These are phyloP conservation scores for Tolypocladium tundrense DNA, from an alignment of 2,329 filamentous ascomycete genomes.

Conservation along the genomic window DNA sequence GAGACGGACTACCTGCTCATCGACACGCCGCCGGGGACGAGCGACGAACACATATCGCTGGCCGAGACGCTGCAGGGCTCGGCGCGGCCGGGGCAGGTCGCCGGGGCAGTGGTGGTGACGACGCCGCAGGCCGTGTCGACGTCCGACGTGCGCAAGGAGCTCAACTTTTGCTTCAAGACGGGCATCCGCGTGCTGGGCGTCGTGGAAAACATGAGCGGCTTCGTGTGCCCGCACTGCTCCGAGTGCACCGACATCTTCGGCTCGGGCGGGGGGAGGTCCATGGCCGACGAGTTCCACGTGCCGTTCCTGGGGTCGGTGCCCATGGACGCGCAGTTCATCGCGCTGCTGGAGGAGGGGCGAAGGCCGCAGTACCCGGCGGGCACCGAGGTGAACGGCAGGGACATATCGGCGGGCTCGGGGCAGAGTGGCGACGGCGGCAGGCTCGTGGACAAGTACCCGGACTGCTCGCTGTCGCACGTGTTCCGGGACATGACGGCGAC, in stretches of 20 bases:
- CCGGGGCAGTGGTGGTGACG: conserved; percentile 87
- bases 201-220: conserved; percentile 93
- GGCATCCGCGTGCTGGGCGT: conserved; percentile 74
- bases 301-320: conserved; percentile 79
- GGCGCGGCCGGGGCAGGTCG: conserved; percentile 56
- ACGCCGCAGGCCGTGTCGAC: conserved; percentile 92
- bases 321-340: conserved; percentile 86
- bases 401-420: conserved; percentile 24
- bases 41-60: conserved; percentile 92
- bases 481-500: conserved; percentile 53
- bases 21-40: conserved; percentile 92
- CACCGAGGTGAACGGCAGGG: conserved; percentile 48
- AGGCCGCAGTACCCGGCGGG: conserved; percentile 60
- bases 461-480: conserved; percentile 59
- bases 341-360: conserved; percentile 66
- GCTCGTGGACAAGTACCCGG: conserved; percentile 61
- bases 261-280: conserved; percentile 77
- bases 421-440: conserved; percentile 6
- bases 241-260: conserved; percentile 93
- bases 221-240: conserved; percentile 67
- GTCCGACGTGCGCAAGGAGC: conserved; percentile 86
- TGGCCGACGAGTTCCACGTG: conserved; percentile 79
- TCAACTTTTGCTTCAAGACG: conserved; percentile 87
- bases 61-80: conserved; percentile 70
- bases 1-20: conserved; percentile 86